These are phyloP conservation scores for Starmerella apicola DNA, from an alignment of 805 yeast species.

Conservation along the genomic window DNA sequence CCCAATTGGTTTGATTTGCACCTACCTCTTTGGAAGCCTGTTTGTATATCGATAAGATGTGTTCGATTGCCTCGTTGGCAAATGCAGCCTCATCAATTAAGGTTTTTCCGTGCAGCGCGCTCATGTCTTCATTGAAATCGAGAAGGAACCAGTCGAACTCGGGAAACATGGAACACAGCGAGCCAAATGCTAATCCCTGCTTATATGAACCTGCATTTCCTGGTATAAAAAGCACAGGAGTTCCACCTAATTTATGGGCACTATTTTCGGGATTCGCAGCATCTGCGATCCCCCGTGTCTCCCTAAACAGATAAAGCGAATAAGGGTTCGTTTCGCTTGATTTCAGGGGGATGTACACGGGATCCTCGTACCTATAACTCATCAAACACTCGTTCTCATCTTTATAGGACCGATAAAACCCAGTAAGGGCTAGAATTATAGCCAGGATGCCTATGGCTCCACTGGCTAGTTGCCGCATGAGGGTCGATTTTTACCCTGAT, in stretches of 20 bases:
- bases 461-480: not conserved
- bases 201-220: slow-evolving; percentile 94
- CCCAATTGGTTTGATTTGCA: not conserved
- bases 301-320: slow-evolving; percentile 74
- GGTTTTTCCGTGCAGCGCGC: slow-evolving; percentile 93
- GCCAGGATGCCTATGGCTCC: not conserved
- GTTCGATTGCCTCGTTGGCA: slow-evolving; percentile 71
- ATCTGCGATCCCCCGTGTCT: slow-evolving; percentile 39
- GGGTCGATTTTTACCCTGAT: too few relatives aligned
- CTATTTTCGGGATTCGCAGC: slow-evolving; percentile 19
- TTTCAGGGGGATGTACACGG: slow-evolving; percentile 12
- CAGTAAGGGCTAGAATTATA: not conserved
- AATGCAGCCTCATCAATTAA: slow-evolving; percentile 88
- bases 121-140: slow-evolving; percentile 89
- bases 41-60: slow-evolving; percentile 57
- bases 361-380: slow-evolving; percentile 14
- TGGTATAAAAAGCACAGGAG: slow-evolving; percentile 87
- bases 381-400: slow-evolving; percentile 18
- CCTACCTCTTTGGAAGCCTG: slow-evolving; percentile 21
- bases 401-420: slow-evolving; percentile 3
- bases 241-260: slow-evolving; percentile 43
- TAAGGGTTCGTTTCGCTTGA: slow-evolving; percentile 30
- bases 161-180: slow-evolving; percentile 53
- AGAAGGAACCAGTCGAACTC: slow-evolving; percentile 75
- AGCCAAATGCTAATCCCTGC: slow-evolving; percentile 86